A percentile compares a stretch with the other conserved stretches of the same genome.
Evolutionary conservation across 768 basidiomycete genomes (phyloP).

Genomic region (Tephrocybe sp.): DNA sequence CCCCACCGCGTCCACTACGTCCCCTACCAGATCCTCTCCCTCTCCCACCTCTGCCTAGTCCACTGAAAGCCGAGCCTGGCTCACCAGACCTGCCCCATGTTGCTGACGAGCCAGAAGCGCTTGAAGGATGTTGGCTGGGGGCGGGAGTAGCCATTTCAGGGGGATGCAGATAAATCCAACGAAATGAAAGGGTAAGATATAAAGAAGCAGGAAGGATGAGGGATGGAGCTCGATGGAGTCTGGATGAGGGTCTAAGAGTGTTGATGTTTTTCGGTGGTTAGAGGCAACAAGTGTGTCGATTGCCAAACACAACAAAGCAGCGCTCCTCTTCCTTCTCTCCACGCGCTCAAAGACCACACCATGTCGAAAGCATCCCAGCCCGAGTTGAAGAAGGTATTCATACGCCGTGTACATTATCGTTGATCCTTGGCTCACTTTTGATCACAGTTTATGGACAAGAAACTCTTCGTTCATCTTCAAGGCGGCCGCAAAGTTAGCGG

Average conservation of each 20-base stretch:
- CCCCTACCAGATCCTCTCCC: slow-evolving; percentile 34
- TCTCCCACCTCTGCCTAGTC: slow-evolving; percentile 36
- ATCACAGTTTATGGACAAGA: slow-evolving; percentile 96
- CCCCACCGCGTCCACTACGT: slow-evolving; percentile 33
- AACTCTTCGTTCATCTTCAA: slow-evolving; percentile 90
- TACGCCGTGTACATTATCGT: not conserved
- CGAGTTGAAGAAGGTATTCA: slow-evolving; percentile 94
- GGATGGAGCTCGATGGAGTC: not conserved
- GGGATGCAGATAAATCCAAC: no score
- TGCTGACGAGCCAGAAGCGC: slow-evolving; percentile 28
- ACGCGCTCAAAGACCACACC: slow-evolving; percentile 20
- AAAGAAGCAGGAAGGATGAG: not conserved
- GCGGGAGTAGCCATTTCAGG: slow-evolving; percentile 50
- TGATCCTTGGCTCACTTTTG: slow-evolving; percentile 1
- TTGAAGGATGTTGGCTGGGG: slow-evolving; percentile 24
- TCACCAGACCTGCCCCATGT: slow-evolving; percentile 48
- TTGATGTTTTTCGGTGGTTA: not conserved
- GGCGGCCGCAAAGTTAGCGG: slow-evolving; percentile 96
- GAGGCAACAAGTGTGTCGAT: not conserved
- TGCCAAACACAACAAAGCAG: slow-evolving; percentile 40
- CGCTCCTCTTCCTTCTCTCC: slow-evolving; percentile 5
- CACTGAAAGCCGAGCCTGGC: slow-evolving; percentile 47
- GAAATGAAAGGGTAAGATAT: not conserved
- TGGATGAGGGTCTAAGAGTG: not conserved
- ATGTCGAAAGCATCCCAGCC: slow-evolving; percentile 97